These are phyloP conservation scores for Beta corolliflora DNA, from an alignment of 179 eudicot species.

Conservation along the genomic window DNA sequence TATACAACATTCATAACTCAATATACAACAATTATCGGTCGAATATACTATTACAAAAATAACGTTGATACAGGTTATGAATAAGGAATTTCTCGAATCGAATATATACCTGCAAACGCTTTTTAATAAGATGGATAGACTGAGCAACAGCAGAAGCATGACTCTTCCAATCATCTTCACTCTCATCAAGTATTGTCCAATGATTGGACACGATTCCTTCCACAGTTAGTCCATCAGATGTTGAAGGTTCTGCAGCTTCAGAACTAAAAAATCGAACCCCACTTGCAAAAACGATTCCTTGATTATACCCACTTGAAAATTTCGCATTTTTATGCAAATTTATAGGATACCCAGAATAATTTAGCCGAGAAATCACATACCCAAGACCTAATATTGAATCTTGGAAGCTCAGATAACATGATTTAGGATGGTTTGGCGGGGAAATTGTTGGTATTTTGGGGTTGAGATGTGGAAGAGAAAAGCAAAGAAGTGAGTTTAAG, in stretches of 20 bases:
- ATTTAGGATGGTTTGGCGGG: constrained; percentile 10
- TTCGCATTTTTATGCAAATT: constrained; percentile 11
- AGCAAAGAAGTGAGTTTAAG: constrained; percentile 10
- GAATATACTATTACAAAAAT: background rate
- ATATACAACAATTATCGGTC: background rate
- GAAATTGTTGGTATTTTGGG: constrained; percentile 19
- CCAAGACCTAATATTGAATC: constrained; percentile 18
- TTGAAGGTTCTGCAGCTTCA: constrained; percentile 60
- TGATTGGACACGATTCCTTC: constrained; percentile 63
- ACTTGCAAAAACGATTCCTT: constrained; percentile 1
- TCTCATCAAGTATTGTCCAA: constrained; percentile 78
- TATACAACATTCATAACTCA: too few species aligned
- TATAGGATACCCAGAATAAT: constrained; percentile 15
- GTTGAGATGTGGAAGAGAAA: constrained; percentile 5
- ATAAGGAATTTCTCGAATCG: background rate
- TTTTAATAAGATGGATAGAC: constrained; percentile 83
- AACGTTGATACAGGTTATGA: background rate
- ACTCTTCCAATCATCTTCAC: constrained; percentile 92
- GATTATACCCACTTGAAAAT: constrained; percentile 33
- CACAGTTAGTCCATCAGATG: constrained; percentile 83
- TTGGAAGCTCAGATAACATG: constrained; percentile 18
- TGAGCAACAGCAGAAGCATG: constrained; percentile 97
- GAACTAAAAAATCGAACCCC: constrained; percentile 50
- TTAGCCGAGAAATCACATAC: background rate
- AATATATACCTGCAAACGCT: constrained; percentile 61